Percentiles rank a stretch among this genome's conserved stretches.
phyloP scores from a whole-genome alignment of 176 grass and related monocot species.

The Oryza glumipatula region DNA sequence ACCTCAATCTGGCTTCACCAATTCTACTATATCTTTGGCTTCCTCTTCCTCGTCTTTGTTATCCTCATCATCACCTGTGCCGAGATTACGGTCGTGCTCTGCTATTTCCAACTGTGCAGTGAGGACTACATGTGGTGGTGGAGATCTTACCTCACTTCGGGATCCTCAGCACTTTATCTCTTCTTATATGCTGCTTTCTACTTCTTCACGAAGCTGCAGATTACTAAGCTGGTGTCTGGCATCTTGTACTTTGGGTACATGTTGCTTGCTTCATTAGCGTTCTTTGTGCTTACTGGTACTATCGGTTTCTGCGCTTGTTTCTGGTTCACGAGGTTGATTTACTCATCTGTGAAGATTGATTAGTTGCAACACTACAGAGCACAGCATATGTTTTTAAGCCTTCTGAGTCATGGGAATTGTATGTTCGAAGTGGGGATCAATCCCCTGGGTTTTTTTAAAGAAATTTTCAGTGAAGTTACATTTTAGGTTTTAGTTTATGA shows the following conservation, averaged over 20 bases:
- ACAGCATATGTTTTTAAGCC: slow-evolving; percentile 31
- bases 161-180: slow-evolving; percentile 58
- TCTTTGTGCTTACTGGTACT: slow-evolving; percentile 65
- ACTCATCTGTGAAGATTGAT: slow-evolving; percentile 75
- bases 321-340: slow-evolving; percentile 73
- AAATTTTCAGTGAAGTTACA: slow-evolving; percentile 35
- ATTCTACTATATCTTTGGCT: slow-evolving; percentile 77
- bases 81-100: slow-evolving; percentile 64
- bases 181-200: slow-evolving; percentile 67
- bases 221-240: slow-evolving; percentile 68
- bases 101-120: slow-evolving; percentile 77
- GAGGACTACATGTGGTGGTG: slow-evolving; percentile 82
- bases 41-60: slow-evolving; percentile 72
- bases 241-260: slow-evolving; percentile 76
- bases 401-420: slow-evolving; percentile 37
- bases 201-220: slow-evolving; percentile 72
- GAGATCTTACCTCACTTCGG: slow-evolving; percentile 73
- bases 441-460: slow-evolving; percentile 10
- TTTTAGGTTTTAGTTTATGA: slow-evolving; percentile 41
- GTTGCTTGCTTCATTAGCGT: slow-evolving; percentile 67
- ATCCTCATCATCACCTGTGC: slow-evolving; percentile 73
- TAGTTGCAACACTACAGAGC: slow-evolving; percentile 21
- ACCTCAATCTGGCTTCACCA: slow-evolving; percentile 77
- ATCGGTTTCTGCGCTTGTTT: slow-evolving; percentile 75
- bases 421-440: slow-evolving; percentile 44